phyloP scores from a whole-genome alignment of 2,329 filamentous ascomycete genomes.

The Monosporascus sp. region DNA sequence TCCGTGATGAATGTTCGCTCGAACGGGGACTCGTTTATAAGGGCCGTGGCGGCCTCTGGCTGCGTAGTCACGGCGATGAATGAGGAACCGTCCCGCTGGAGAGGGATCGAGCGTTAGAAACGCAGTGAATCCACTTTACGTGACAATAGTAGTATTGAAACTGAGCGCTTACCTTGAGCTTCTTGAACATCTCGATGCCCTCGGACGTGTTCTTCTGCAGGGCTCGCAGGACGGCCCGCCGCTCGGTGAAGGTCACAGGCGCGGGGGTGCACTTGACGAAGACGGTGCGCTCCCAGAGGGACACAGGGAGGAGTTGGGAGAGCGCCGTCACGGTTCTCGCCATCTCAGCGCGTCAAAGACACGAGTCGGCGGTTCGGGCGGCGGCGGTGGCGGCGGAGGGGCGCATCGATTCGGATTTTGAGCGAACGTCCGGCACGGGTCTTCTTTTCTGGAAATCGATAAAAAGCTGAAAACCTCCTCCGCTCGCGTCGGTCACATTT shows the following conservation, averaged over 20 bases:
- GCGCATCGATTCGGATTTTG: no score
- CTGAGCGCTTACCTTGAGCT: conserved; percentile 30
- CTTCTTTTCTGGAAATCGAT: no score
- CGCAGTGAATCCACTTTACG: not conserved
- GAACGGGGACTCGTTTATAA: conserved; percentile 43
- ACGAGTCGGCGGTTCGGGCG: no score
- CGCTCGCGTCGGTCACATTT: no score
- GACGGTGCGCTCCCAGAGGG: conserved; percentile 28
- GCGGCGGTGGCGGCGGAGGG: no score
- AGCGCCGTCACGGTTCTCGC: conserved; percentile 16
- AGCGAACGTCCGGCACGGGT: no score
- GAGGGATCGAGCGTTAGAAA: not conserved
- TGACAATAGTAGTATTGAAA: not conserved
- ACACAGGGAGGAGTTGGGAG: conserved; percentile 22
- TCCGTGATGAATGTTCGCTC: conserved; percentile 34
- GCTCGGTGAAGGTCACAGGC: conserved; percentile 47
- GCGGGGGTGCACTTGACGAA: conserved; percentile 46
- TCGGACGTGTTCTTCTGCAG: conserved; percentile 31
- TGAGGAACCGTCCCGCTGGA: conserved; percentile 36
- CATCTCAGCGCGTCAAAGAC: conserved; percentile 10
- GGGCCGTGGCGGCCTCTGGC: conserved; percentile 29
- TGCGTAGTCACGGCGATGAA: conserved; percentile 46
- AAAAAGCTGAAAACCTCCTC: no score
- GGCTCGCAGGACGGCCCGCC: conserved; percentile 47
- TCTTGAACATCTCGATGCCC: conserved; percentile 48